Evolutionary conservation across 1,284 basidiomycete genomes (phyloP).

Genomic region (Exobasidium cylindrosporum): DNA sequence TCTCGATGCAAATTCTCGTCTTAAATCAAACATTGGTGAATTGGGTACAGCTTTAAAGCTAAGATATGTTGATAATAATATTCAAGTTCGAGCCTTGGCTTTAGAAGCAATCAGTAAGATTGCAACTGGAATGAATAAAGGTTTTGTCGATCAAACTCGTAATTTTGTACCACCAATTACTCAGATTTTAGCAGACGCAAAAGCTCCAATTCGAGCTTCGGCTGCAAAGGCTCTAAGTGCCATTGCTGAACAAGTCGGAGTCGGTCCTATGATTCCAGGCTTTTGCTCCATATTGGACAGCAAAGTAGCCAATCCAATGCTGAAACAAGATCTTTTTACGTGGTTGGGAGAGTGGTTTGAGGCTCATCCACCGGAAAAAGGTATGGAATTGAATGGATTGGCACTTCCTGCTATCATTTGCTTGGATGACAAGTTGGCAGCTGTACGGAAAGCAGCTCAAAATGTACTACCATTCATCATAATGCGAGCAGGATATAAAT

Average conservation of each 20-base stretch:
- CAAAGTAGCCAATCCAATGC: conserved; percentile 74
- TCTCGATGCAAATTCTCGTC: conserved; percentile 82
- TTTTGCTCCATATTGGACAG: conserved; percentile 75
- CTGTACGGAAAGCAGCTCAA: conserved; percentile 87
- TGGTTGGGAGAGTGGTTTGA: conserved; percentile 83
- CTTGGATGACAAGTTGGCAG: conserved; percentile 85
- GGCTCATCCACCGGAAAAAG: conserved; percentile 60
- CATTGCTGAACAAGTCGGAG: conserved; percentile 76
- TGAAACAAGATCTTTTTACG: conserved; percentile 75
- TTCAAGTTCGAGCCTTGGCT: conserved; percentile 84
- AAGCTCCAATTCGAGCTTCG: conserved; percentile 76
- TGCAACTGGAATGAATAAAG: conserved; percentile 87
- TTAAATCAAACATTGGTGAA: conserved; percentile 83
- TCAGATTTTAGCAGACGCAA: conserved; percentile 87
- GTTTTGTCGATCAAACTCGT: conserved; percentile 84
- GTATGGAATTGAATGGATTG: conserved; percentile 74
- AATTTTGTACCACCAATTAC: conserved; percentile 75
- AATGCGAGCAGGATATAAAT: conserved; percentile 73
- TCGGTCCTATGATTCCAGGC: conserved; percentile 77
- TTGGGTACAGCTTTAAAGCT: conserved; percentile 83
- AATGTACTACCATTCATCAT: conserved; percentile 77
- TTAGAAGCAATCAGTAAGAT: conserved; percentile 86
- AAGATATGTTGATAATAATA: conserved; percentile 86
- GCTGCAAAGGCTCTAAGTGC: conserved; percentile 76
- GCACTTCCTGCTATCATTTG: conserved; percentile 70